Evolutionary conservation across 1,284 basidiomycete genomes (phyloP), one percentile per base, ranked within the genome.

Genomic region (Naganishia sp.): DNA sequence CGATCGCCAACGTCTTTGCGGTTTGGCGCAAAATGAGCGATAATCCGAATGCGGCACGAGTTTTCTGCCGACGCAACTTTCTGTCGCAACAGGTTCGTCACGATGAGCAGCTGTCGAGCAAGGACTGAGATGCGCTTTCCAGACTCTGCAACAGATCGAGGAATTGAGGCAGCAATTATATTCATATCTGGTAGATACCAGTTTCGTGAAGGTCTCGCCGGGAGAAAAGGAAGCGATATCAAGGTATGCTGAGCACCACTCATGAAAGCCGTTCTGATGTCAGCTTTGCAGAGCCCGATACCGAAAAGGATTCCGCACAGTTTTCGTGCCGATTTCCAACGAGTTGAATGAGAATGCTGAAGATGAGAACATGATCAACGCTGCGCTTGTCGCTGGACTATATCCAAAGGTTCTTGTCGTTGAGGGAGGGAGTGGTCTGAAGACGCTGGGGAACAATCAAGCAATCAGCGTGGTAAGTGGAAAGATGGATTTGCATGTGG

Each of bases 71-170:
- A 71, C 82, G 83, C 60, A 91, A 90, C 77, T 96, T 87, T 75
- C 82, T 98, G 43, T 95, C 92, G 71, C 87, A 92, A 71, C 90
- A 91, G 82, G 89, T 88, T 74, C 65, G 77, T 65, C 18, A 61
- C 31, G 45, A 51, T 56, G 47, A 31, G 5, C 25, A 31, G 18
- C 18, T 10, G 7, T 1, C 6, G 15, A n/a, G 25, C 32, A 41
- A 10, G 21, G 50, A n/a, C 23, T 31, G n/a, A 63, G 25, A 62
- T 58, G 17, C n/a, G 17, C 5, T 58, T 35, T 10, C 23, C 78
- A 94, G 87, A 97, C 93, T 73, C 80, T 99, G 65, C 88, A 93
- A 77, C 93, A 97, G 77, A 96, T 99, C 55, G 96, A 99, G 76
- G 96, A 99, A 75, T 84, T 99, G 35, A 87, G 95, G 6, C 93